These are phyloP conservation scores for Tricholoma saponaceum DNA, from an alignment of 768 basidiomycete genomes.

Conservation along the genomic window DNA sequence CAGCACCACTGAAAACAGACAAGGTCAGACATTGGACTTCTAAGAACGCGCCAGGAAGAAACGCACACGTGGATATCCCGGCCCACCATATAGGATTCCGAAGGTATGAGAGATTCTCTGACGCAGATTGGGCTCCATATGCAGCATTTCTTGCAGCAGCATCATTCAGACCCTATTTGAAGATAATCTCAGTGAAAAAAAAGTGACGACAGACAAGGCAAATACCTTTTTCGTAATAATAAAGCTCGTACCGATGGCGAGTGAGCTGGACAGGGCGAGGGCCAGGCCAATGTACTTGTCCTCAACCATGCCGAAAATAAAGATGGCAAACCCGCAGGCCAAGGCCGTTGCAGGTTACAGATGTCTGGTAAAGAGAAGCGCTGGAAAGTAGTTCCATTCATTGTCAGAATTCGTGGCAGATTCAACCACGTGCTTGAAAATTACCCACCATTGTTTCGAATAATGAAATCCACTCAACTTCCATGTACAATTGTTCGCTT, in stretches of 20 bases:
- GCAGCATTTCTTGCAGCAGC: conserved; percentile 53
- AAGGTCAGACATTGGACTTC: conserved; percentile 4
- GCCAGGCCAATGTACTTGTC: conserved; percentile 95
- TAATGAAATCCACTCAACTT: not conserved
- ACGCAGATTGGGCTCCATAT: conserved; percentile 54
- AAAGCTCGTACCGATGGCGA: conserved; percentile 92
- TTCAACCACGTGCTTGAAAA: conserved; percentile 16
- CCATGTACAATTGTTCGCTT: not conserved
- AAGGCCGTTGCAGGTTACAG: conserved; percentile 2
- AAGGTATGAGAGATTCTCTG: conserved; percentile 84
- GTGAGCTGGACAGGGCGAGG: conserved; percentile 79
- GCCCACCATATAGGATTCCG: conserved; percentile 97
- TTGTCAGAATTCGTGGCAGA: conserved; percentile 15
- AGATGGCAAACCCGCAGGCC: conserved; percentile 15
- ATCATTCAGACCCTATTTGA: conserved; percentile 81
- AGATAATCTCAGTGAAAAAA: not conserved
- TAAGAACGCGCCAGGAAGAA: not conserved
- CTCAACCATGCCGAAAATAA: conserved; percentile 56
- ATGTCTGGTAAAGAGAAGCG: conserved; percentile 2
- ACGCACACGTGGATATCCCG: conserved; percentile 88
- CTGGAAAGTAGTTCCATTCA: not conserved
- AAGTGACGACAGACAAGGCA: not conserved
- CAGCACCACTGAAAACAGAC: conserved; percentile 62
- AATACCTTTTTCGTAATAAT: conserved; percentile 98
- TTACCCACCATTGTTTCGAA: not conserved